Percentiles rank a stretch among this genome's conserved stretches.
phyloP scores from a whole-genome alignment of 2,329 filamentous ascomycete species.

The Drechmeria coniospora region DNA sequence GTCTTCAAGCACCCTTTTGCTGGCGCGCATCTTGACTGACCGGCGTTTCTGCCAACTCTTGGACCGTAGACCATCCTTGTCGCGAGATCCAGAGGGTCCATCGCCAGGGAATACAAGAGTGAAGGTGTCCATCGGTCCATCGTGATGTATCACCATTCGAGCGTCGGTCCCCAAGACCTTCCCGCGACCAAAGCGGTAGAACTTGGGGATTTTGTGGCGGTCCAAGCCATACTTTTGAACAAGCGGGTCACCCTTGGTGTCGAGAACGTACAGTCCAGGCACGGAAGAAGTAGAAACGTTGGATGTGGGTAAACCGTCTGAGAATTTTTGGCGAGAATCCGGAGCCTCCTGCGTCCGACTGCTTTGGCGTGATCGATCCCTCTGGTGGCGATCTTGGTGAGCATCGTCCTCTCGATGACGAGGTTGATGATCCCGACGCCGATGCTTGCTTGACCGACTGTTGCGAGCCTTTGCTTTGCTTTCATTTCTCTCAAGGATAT shows the following conservation, averaged over 20 bases:
- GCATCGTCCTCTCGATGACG: background rate
- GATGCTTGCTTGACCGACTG: slow-evolving; percentile 4
- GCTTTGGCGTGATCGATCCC: background rate
- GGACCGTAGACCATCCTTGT: slow-evolving; percentile 33
- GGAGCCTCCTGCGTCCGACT: background rate
- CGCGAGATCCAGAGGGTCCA: slow-evolving; percentile 12
- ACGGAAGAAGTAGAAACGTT: slow-evolving; percentile 2
- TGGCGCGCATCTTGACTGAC: slow-evolving; percentile 23
- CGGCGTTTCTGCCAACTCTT: slow-evolving; percentile 20
- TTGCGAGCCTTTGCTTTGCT: too few relatives aligned
- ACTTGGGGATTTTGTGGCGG: slow-evolving; percentile 54
- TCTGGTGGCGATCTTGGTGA: background rate
- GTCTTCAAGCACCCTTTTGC: slow-evolving; percentile 11
- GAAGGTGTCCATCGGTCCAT: slow-evolving; percentile 41
- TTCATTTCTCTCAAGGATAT: too few relatives aligned
- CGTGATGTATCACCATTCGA: slow-evolving; percentile 50
- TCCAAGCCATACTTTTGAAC: slow-evolving; percentile 64
- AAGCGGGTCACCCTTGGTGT: slow-evolving; percentile 61
- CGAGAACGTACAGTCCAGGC: slow-evolving; percentile 38
- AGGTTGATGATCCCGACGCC: slow-evolving; percentile 1
- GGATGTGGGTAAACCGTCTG: too few relatives aligned
- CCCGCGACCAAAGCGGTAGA: slow-evolving; percentile 53
- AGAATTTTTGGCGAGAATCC: too few relatives aligned
- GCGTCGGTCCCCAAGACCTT: slow-evolving; percentile 50
- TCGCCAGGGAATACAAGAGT: slow-evolving; percentile 30